Conservation (phyloP, 805 yeast species). For the Ogataea paraovalis region DNA sequence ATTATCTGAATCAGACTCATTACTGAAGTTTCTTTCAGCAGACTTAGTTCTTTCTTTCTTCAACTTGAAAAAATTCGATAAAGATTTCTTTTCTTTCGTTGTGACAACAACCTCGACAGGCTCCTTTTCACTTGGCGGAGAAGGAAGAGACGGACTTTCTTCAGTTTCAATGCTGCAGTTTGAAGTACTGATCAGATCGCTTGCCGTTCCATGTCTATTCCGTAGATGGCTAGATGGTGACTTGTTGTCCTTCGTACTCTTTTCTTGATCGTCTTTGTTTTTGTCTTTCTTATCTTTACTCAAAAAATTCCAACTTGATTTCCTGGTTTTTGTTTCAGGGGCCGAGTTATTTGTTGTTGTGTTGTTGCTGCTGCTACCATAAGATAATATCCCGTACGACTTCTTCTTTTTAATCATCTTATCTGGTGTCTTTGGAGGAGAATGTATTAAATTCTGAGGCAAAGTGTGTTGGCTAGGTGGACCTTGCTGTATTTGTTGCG, state of each 20-base stretch:
- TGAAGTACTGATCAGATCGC: slow-evolving; percentile 1
- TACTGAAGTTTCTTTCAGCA: slow-evolving; percentile 8
- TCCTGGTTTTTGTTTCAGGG: slow-evolving; percentile 2
- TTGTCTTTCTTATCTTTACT: slow-evolving; percentile 4
- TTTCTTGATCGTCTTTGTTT: neutral
- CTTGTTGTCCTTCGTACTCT: slow-evolving; percentile 8
- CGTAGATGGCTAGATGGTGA: slow-evolving; percentile 24
- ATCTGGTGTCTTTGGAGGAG: slow-evolving; percentile 2
- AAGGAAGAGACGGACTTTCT: slow-evolving; percentile 4
- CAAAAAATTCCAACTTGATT: slow-evolving; percentile 16
- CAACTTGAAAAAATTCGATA: slow-evolving; percentile 27
- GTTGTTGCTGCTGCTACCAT: neutral
- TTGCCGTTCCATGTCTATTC: slow-evolving; percentile 28
- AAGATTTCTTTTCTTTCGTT: slow-evolving; percentile 13
- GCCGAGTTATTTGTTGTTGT: neutral
- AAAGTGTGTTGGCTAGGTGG: slow-evolving; percentile 4
- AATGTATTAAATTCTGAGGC: neutral
- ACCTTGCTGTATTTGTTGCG: neutral
- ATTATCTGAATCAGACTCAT: slow-evolving; percentile 18
- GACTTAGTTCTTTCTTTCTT: slow-evolving; percentile 21
- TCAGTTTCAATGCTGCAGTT: neutral
- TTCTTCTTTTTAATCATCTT: slow-evolving; percentile 6
- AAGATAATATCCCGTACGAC: slow-evolving; percentile 6
- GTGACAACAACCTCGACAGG: neutral
- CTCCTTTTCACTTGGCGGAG: slow-evolving; percentile 10